Conservation (phyloP, 2,329 filamentous ascomycete species). For the Diaporthe capsici region DNA sequence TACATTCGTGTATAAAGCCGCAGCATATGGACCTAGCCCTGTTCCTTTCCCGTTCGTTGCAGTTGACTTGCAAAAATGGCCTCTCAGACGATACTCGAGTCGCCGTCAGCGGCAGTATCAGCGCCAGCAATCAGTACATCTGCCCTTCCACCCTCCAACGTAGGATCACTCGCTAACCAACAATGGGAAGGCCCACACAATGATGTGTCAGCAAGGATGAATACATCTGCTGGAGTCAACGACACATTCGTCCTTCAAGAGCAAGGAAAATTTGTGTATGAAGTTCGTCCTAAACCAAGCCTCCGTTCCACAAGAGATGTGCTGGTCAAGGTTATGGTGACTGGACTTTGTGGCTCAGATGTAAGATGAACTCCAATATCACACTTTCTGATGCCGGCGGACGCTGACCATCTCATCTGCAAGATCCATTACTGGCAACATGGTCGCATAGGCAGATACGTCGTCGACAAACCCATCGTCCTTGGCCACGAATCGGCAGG, state of each 20-base stretch:
- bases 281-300: not conserved
- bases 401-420: not conserved
- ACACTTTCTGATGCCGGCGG: not conserved
- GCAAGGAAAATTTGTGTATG: not conserved
- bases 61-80: not conserved
- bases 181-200: not conserved
- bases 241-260: not conserved
- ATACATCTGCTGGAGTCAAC: not conserved
- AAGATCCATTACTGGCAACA: not conserved
- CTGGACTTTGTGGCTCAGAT: not conserved
- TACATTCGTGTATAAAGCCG: not conserved
- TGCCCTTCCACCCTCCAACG: not conserved
- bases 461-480: not conserved
- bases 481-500: not conserved
- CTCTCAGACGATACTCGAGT: not conserved
- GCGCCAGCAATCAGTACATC: not conserved
- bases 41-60: not conserved
- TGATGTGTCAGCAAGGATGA: not conserved
- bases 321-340: not conserved
- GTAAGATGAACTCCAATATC: not conserved
- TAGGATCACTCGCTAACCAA: not conserved
- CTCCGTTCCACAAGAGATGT: not conserved
- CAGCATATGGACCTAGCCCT: not conserved
- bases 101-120: not conserved
- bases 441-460: not conserved